Evolutionary conservation across 306 rosid genomes (phyloP).

Genomic region (Castanospermum australe): DNA sequence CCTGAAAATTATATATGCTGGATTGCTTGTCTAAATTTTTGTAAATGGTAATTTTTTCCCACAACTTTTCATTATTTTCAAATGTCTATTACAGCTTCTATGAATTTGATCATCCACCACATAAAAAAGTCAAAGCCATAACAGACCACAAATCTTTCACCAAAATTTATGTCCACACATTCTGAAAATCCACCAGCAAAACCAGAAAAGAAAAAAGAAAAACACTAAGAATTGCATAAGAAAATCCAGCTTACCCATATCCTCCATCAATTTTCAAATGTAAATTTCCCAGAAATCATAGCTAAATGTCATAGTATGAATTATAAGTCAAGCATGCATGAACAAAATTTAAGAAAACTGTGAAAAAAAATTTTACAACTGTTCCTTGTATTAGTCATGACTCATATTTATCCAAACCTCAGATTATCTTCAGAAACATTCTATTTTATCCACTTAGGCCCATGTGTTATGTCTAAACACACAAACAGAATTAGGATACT

Average conservation of each 20-base stretch:
- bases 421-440: not conserved
- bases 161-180: not conserved
- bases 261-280: not conserved
- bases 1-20: too few species aligned
- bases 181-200: constrained; percentile 2
- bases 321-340: not conserved
- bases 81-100: not conserved
- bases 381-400: not conserved
- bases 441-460: constrained; percentile 6
- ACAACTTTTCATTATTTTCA: not conserved
- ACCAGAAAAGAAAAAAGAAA: not conserved
- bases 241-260: constrained; percentile 10
- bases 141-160: not conserved
- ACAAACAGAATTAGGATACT: not conserved
- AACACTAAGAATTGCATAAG: not conserved
- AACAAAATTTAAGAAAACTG: not conserved
- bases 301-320: too few species aligned
- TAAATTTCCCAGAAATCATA: not conserved
- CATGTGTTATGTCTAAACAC: not conserved
- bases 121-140: constrained; percentile 7
- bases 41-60: too few species aligned
- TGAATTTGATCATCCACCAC: constrained; percentile 9
- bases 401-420: constrained; percentile 15
- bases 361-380: not conserved
- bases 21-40: too few species aligned